These are phyloP conservation scores for Fusarium citri DNA, from an alignment of 2,329 filamentous ascomycete genomes.

Conservation along the genomic window DNA sequence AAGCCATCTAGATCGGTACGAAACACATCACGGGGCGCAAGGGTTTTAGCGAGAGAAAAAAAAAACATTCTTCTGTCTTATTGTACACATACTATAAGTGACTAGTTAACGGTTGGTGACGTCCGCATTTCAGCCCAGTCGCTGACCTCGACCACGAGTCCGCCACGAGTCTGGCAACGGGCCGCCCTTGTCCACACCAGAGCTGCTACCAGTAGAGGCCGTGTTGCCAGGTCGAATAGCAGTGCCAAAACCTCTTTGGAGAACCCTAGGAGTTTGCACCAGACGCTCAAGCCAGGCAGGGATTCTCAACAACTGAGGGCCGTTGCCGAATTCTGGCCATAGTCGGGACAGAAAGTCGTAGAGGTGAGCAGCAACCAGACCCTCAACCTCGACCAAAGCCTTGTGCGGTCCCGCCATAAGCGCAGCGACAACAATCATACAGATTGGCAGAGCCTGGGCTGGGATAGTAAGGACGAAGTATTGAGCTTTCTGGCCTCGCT, in stretches of 20 bases:
- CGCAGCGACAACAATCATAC: conserved; percentile 80
- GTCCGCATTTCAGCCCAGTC: conserved; percentile 62
- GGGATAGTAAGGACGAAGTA: conserved; percentile 89
- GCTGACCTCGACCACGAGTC: conserved; percentile 69
- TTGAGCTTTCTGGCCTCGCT: conserved; percentile 77
- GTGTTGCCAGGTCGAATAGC: conserved; percentile 59
- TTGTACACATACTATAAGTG: conserved; percentile 1
- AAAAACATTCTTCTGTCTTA: conserved; percentile 8
- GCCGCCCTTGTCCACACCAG: conserved; percentile 56
- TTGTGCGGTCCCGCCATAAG: conserved; percentile 68
- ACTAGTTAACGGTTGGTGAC: rapidly evolving
- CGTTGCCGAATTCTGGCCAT: conserved; percentile 90
- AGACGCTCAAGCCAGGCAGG: conserved; percentile 77
- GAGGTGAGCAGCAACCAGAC: conserved; percentile 87
- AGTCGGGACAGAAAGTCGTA: conserved; percentile 91
- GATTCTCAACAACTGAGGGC: conserved; percentile 79
- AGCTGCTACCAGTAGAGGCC: conserved; percentile 53
- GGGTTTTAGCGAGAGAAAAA: neutral
- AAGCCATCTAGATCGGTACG: neutral
- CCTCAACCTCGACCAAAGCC: conserved; percentile 75
- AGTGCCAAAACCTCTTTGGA: conserved; percentile 61
- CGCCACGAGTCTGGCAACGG: conserved; percentile 73
- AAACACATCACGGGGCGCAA: neutral
- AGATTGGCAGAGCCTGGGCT: conserved; percentile 82
- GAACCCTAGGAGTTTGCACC: conserved; percentile 60